Base-by-base conservation (phyloP, 371 early-diverging fungal species). In the Mucor velutinosus region DNA sequence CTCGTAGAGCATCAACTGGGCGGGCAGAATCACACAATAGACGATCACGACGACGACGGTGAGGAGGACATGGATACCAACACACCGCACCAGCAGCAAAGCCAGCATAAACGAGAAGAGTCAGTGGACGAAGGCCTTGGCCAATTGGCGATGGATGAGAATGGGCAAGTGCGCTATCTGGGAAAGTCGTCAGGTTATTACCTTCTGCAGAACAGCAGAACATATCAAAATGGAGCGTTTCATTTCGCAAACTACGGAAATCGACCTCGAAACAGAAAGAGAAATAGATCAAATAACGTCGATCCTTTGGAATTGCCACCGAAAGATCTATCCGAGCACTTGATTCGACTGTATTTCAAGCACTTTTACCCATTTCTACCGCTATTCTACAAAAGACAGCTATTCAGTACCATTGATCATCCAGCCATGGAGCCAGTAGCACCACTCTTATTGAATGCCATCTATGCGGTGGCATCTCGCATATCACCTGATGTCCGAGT, bases 311-410 rank as follows among this genome's bases (percentile, higher is more conserved):
- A 74, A 39, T 51, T 82, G n/a, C 83, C 83, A 25, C 86, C 87
- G 17, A 79, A 77, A 41, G 88, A 88, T 27, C 69, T 88, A 55
- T 84, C 85, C 5, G 73, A 78, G 30, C 87, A 86, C 65, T 74
- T 88, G 15, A 70, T 88, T 55, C 53, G 69, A 11, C 71, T 84
- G n/a, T 89, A 86, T 57, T 88, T 89, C 51, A 74, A 78, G 43
- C 76, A 84, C 7, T 80, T 81, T 58, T 86, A 89, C 56, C 83
- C 77, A 12, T 71, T 82, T 27, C 69, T 87, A 39, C 88, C 88
- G 10, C 60, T 89, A n/a, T 77, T 88, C 55, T 85, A 87, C 66
- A 80, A 79, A 55, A 63, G 69, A 1, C 67, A 67, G 0, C 51
- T 83, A 1, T 62, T 33, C 51, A 43, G 60, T 6, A 43, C 41